Base-by-base conservation (phyloP, 2,329 filamentous ascomycete species). In the Fusarium tricinctum region DNA sequence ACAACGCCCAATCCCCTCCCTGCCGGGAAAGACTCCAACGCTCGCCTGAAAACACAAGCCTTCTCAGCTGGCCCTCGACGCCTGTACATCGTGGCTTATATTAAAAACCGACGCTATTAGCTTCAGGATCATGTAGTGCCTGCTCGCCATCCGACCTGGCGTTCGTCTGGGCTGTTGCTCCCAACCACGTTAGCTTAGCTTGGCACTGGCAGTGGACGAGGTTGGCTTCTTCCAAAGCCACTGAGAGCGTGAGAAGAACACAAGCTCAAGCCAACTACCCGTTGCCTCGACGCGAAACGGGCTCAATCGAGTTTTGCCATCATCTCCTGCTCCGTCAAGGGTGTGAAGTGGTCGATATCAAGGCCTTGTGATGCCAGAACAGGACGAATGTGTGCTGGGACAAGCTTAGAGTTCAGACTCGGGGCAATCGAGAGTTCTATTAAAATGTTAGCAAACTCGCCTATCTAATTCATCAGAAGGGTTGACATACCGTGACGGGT, bases 391-490 rank as follows among this genome's bases (percentile, higher is more conserved):
- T 98, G 94, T 68, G 87, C 81, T 63, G 96, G 96, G 53, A 98
- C 93, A 74, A 99, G 87, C 80, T 93, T 90, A 75, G 89, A 85
- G 83, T 99, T 99, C 78, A 98, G 86, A 46, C 91, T 85, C 40
- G 96, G 92, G 39, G 91, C 90, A 77, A 99, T 98, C n/a, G 96
- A 99, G 66, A 99, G 87, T 88, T 99, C 96, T 97, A 71, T 17
- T 63, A 48, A 4, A 22, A 20, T 50, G 48, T 75, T 48, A 73
- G 72, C 52, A 52, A 26, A 5, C 12, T 57, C 46, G 14, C 22
- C n/a, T 35, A 23, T 46, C 4, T 7, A 9, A 20, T 12, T 14
- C 17, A 22, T n/a, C 22, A 12, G 19, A 5, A 14, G 19, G 15
- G 26, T 47, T 38, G 43, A 17, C 91, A 79, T 88, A 97, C 96